Percentiles rank a stretch among this genome's conserved stretches.
Conservation (phyloP, 495 filamentous ascomycete genomes). For the Haplographium delicatum region DNA sequence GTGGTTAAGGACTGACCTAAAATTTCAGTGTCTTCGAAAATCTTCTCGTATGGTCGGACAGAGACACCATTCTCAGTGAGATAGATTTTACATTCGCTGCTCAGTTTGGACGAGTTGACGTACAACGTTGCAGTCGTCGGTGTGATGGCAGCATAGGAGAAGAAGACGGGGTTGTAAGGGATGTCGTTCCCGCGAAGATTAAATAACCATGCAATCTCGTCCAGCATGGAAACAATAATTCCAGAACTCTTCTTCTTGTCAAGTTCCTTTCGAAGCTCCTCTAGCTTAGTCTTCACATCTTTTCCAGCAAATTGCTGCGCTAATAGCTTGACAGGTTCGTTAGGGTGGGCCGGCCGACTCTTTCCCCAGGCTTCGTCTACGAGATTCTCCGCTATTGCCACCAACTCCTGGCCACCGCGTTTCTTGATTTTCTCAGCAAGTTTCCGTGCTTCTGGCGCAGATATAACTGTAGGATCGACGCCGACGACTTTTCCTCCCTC, state of each 20-base stretch:
- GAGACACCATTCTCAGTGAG: slow-evolving; percentile 63
- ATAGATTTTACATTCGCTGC: slow-evolving; percentile 59
- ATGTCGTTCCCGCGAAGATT: slow-evolving; percentile 96
- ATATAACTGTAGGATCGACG: slow-evolving; percentile 87
- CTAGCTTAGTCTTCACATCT: slow-evolving; percentile 74
- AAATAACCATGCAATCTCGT: slow-evolving; percentile 97
- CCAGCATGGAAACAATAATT: slow-evolving; percentile 90
- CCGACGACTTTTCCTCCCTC: slow-evolving; percentile 81
- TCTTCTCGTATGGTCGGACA: slow-evolving; percentile 77
- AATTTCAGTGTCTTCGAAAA: slow-evolving; percentile 70
- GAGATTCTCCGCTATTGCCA: slow-evolving; percentile 71
- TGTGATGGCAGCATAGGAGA: slow-evolving; percentile 91
- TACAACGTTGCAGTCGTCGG: slow-evolving; percentile 78
- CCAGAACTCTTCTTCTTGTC: slow-evolving; percentile 86
- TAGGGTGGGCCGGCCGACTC: slow-evolving; percentile 66
- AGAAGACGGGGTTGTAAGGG: slow-evolving; percentile 98
- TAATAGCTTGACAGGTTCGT: slow-evolving; percentile 67
- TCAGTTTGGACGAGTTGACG: slow-evolving; percentile 74
- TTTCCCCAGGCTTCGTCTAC: slow-evolving; percentile 83
- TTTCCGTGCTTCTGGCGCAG: slow-evolving; percentile 79
- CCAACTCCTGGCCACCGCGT: slow-evolving; percentile 71
- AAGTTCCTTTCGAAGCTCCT: slow-evolving; percentile 83
- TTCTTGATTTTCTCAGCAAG: slow-evolving; percentile 83
- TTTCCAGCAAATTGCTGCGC: slow-evolving; percentile 75
- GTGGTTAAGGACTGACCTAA: slow-evolving; percentile 45